A percentile compares a stretch with the other conserved stretches of the same genome.
Conservation (phyloP, 345 rosid genomes). For the Angophora floribunda region DNA sequence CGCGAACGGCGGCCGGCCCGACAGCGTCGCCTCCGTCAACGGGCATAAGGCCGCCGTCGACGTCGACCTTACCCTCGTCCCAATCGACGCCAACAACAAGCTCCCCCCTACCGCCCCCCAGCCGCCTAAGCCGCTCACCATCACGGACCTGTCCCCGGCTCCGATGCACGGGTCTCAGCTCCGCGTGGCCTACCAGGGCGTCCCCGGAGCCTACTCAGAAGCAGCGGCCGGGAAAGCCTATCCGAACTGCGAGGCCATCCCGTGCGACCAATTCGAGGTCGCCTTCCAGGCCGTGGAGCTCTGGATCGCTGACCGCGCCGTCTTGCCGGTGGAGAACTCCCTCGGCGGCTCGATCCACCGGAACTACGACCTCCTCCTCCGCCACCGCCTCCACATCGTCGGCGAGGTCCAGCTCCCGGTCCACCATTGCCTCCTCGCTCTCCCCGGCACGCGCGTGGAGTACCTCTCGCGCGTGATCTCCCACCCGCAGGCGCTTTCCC, state of each 20-base stretch:
- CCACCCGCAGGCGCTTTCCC: conserved; percentile 93
- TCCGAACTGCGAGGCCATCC: conserved; percentile 86
- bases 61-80: conserved; percentile 47
- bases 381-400: conserved; percentile 96
- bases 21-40: conserved; percentile 42
- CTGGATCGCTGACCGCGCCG: conserved; percentile 98
- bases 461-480: conserved; percentile 83
- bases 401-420: conserved; percentile 94
- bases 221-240: conserved; percentile 99
- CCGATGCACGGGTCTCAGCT: conserved; percentile 89
- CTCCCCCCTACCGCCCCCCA: conserved; percentile 3
- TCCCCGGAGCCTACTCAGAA: conserved; percentile 95
- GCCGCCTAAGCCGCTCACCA: conserved; percentile 44
- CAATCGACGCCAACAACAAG: conserved; percentile 20
- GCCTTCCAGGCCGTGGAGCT: conserved; percentile 99
- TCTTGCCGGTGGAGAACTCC: conserved; percentile 87
- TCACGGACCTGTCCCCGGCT: conserved; percentile 77
- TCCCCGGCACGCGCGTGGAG: conserved; percentile 85
- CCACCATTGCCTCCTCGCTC: conserved; percentile 88
- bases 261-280: conserved; percentile 96
- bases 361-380: conserved; percentile 92
- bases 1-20: conserved; percentile 8
- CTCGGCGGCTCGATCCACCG: conserved; percentile 95
- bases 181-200: conserved; percentile 96
- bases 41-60: conserved; percentile 48